phyloP scores from a whole-genome alignment of 2,329 filamentous ascomycete species.

The Dothideomycetidae sp. region DNA sequence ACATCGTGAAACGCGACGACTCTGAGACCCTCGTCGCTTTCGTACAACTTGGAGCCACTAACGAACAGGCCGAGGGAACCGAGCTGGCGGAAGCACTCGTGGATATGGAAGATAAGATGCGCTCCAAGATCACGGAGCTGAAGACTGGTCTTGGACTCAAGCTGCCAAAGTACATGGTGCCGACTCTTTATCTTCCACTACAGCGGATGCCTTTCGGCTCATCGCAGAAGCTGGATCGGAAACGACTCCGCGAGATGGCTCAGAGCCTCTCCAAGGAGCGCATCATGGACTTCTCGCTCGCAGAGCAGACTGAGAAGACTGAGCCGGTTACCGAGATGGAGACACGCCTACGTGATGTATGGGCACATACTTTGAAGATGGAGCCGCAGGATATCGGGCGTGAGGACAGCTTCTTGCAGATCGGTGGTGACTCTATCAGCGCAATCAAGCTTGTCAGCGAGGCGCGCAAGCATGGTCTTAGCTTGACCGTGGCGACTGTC shows the following conservation, averaged over 20 bases:
- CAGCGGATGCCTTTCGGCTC: slow-evolving; percentile 55
- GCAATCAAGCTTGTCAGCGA: slow-evolving; percentile 27
- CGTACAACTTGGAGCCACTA: not conserved
- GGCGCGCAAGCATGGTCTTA: slow-evolving; percentile 39
- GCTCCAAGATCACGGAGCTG: slow-evolving; percentile 44
- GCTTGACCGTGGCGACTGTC: slow-evolving; percentile 16
- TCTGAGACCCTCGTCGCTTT: not conserved
- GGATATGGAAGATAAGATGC: not conserved
- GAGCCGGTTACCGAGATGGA: not conserved
- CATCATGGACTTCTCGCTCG: not conserved
- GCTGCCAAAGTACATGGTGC: slow-evolving; percentile 80
- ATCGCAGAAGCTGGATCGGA: slow-evolving; percentile 39
- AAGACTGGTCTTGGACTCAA: slow-evolving; percentile 36
- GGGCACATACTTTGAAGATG: not conserved
- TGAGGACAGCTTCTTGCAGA: slow-evolving; percentile 4
- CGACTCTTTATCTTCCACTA: slow-evolving; percentile 64
- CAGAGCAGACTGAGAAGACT: not conserved
- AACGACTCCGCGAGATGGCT: not conserved
- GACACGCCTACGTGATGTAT: not conserved
- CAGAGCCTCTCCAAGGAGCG: not conserved
- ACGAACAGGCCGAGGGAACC: not conserved
- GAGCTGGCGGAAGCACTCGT: not conserved
- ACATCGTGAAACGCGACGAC: not conserved
- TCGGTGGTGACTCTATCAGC: slow-evolving; percentile 6
- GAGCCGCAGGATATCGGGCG: not conserved